Evolutionary conservation across 202 grass and related monocot species (phyloP).

Genomic region (Carex arenaria): DNA sequence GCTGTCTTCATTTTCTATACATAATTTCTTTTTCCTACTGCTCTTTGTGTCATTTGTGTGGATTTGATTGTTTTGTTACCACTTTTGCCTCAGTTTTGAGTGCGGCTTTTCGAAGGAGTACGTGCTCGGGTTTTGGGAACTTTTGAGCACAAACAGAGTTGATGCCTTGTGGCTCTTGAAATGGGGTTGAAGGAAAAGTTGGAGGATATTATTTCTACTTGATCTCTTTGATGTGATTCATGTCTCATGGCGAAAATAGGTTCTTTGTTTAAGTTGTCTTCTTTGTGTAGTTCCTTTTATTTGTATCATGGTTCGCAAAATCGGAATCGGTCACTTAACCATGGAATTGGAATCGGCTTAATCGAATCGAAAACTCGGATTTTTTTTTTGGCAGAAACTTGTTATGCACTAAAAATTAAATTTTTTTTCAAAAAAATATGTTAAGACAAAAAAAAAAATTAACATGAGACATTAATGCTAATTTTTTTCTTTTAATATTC

Average conservation of each 20-base stretch:
- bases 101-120: conserved; percentile 14
- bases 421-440: too few relatives aligned
- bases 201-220: neutral
- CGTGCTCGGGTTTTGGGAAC: conserved; percentile 11
- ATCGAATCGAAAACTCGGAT: too few relatives aligned
- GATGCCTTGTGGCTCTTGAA: neutral
- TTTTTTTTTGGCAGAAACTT: too few relatives aligned
- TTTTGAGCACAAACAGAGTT: conserved; percentile 23
- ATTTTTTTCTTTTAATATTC: too few relatives aligned
- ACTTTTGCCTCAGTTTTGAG: conserved; percentile 25
- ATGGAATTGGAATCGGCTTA: too few relatives aligned
- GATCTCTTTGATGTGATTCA: neutral
- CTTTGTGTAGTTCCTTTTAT: conserved; percentile 2
- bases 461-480: too few relatives aligned
- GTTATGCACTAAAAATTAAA: too few relatives aligned
- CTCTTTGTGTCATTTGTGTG: conserved; percentile 26
- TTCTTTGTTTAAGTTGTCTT: neutral
- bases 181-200: conserved; percentile 4
- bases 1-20: conserved; percentile 19
- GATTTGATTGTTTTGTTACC: conserved; percentile 26
- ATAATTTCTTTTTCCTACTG: conserved; percentile 15
- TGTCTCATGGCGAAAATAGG: neutral
- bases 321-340: too few relatives aligned
- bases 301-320: neutral
- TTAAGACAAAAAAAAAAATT: too few relatives aligned